These are phyloP conservation scores for Euptelea pleiosperma DNA, from an alignment of 164 flowering plant genomes.

Conservation along the genomic window DNA sequence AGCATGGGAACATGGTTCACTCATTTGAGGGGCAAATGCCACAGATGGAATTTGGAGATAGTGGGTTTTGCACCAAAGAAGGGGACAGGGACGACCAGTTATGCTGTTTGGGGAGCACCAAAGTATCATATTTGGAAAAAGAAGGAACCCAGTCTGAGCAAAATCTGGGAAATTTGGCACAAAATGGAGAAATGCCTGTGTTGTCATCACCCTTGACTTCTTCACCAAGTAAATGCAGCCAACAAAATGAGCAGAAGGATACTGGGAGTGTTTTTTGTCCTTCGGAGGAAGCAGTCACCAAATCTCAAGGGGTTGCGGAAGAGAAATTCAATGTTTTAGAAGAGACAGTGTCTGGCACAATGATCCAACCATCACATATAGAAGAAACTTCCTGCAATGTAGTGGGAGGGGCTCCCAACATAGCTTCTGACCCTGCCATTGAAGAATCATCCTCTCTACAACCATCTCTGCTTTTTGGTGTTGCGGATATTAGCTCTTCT, in stretches of 20 bases:
- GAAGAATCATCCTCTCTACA: conserved; percentile 20
- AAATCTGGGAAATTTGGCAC: background rate
- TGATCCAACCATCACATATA: background rate
- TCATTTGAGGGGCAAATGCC: background rate
- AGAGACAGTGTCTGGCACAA: conserved; percentile 4
- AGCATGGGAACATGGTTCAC: background rate
- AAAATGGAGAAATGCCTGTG: conserved; percentile 8
- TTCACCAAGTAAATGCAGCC: conserved; percentile 5
- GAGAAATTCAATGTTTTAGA: conserved; percentile 17
- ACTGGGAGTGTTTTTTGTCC: conserved; percentile 1
- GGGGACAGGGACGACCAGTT: conserved; percentile 6
- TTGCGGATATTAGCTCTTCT: conserved; percentile 15
- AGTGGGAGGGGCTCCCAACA: conserved; percentile 11
- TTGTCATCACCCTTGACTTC: conserved; percentile 3
- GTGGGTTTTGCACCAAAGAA: conserved; percentile 6
- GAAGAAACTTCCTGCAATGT: conserved; percentile 21
- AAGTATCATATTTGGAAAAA: conserved; percentile 1
- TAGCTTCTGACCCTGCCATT: conserved; percentile 18
- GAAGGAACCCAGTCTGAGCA: background rate
- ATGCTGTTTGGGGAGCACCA: conserved; percentile 6
- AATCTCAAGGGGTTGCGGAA: conserved; percentile 8
- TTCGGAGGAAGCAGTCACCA: conserved; percentile 1
- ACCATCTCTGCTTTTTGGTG: conserved; percentile 16
- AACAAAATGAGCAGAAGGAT: conserved; percentile 11
- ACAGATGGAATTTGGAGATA: background rate